A percentile compares a stretch with the other conserved stretches of the same genome.
Evolutionary conservation across 2,329 filamentous ascomycete species (phyloP).

Genomic region (Aureobasidium zeae): DNA sequence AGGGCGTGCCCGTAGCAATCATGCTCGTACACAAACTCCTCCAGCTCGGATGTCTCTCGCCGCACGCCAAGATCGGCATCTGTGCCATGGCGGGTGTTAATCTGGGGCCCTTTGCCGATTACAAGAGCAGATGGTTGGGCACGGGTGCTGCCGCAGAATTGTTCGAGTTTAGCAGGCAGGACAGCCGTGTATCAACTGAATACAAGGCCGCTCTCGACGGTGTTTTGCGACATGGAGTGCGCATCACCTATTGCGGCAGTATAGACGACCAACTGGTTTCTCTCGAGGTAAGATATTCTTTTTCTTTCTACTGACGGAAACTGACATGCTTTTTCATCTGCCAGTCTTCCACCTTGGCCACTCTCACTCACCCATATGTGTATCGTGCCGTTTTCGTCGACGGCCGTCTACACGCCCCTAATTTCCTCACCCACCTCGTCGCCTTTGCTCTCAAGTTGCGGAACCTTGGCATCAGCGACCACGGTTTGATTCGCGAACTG

Average conservation of each 20-base stretch:
- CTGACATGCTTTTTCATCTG: background rate
- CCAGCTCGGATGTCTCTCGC: conserved; percentile 72
- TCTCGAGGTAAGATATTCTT: conserved; percentile 55
- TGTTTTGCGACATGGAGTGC: conserved; percentile 67
- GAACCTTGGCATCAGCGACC: conserved; percentile 85
- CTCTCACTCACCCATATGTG: conserved; percentile 81
- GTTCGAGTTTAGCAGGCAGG: conserved; percentile 81
- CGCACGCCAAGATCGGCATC: conserved; percentile 63
- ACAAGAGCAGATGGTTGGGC: conserved; percentile 80
- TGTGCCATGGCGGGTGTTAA: conserved; percentile 89
- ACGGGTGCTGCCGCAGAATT: conserved; percentile 77
- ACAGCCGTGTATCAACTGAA: conserved; percentile 71
- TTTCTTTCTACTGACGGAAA: background rate
- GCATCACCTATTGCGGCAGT: conserved; percentile 81
- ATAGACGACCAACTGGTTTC: conserved; percentile 96
- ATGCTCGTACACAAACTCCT: conserved; percentile 92
- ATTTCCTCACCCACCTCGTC: conserved; percentile 87
- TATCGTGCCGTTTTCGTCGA: conserved; percentile 95
- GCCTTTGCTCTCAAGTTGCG: conserved; percentile 89
- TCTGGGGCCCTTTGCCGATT: conserved; percentile 84
- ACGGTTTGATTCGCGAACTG: conserved; percentile 84
- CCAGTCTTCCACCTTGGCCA: conserved; percentile 74
- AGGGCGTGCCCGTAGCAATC: conserved; percentile 86
- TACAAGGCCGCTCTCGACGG: conserved; percentile 68
- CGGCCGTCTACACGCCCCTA: conserved; percentile 79